phyloP scores from a whole-genome alignment of 805 yeast genomes.

The Kodamaea sagamina region DNA sequence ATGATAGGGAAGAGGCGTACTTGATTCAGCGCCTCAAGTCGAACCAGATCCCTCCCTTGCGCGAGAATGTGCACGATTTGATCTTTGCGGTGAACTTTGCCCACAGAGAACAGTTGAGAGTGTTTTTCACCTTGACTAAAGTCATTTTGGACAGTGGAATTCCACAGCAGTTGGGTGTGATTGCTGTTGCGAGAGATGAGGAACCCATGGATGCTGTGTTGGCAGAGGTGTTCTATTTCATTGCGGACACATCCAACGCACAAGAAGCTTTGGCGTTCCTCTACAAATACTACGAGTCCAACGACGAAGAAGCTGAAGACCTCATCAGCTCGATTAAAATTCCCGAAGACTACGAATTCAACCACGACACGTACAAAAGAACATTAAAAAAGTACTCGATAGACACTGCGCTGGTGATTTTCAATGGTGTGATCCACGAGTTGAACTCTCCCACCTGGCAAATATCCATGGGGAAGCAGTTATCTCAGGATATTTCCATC shows the following conservation, averaged over 20 bases:
- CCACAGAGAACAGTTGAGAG: conserved; percentile 50
- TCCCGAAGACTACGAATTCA: conserved; percentile 20
- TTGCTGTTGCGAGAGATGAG: conserved; percentile 54
- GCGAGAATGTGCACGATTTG: conserved; percentile 74
- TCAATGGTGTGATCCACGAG: conserved; percentile 69
- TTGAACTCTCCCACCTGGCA: conserved; percentile 57
- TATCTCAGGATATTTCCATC: conserved; percentile 51
- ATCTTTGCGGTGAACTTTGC: conserved; percentile 68
- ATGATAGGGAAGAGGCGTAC: conserved; percentile 48
- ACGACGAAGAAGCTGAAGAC: conserved; percentile 26
- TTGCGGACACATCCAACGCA: conserved; percentile 30
- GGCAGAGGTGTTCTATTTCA: conserved; percentile 36
- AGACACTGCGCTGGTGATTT: conserved; percentile 53
- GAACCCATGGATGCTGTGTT: conserved; percentile 29
- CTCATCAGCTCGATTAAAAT: conserved; percentile 23
- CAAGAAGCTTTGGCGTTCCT: conserved; percentile 42
- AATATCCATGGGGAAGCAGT: conserved; percentile 50
- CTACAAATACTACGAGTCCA: conserved; percentile 35
- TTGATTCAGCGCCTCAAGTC: conserved; percentile 32
- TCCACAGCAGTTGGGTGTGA: conserved; percentile 79
- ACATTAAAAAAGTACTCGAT: conserved; percentile 38
- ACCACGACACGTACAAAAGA: conserved; percentile 21
- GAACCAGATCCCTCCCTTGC: conserved; percentile 68
- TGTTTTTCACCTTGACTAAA: conserved; percentile 50
- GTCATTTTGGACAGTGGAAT: conserved; percentile 55